Conservation (phyloP, 148 eudicot genomes). For the Camellia granthamiana region DNA sequence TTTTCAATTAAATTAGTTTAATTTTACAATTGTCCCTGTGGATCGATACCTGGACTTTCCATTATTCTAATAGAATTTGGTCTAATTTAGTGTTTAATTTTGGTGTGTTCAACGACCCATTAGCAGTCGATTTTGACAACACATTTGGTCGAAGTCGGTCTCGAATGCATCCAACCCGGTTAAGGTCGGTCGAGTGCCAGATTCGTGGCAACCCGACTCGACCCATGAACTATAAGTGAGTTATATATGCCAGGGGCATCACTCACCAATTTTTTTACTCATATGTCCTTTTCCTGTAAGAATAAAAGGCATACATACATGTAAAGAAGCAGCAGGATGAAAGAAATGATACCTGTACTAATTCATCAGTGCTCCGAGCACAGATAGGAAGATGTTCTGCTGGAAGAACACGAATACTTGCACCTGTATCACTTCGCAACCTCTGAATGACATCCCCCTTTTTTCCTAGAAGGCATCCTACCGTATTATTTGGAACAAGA, state of each 20-base stretch:
- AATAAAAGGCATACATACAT: background rate
- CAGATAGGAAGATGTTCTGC: conserved; percentile 66
- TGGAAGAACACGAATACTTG: conserved; percentile 67
- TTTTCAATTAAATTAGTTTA: no score
- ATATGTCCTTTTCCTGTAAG: background rate
- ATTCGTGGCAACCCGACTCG: no score
- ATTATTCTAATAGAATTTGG: no score
- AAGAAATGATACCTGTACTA: conserved; percentile 58
- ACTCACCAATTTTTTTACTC: background rate
- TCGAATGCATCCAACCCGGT: no score
- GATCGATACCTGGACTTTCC: no score
- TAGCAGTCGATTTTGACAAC: no score
- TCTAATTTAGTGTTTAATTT: no score
- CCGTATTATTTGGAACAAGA: conserved; percentile 65
- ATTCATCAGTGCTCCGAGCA: conserved; percentile 56
- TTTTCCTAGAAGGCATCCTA: conserved; percentile 71
- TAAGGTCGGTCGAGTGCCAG: no score
- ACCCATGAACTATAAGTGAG: no score
- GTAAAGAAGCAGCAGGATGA: background rate
- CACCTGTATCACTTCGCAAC: conserved; percentile 68
- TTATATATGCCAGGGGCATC: background rate
- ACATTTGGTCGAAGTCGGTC: no score
- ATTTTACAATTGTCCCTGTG: no score
- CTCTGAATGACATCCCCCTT: conserved; percentile 73
- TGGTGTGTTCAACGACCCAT: no score